Conservation (phyloP, 768 basidiomycete genomes). For the Phylloporus arenicola region DNA sequence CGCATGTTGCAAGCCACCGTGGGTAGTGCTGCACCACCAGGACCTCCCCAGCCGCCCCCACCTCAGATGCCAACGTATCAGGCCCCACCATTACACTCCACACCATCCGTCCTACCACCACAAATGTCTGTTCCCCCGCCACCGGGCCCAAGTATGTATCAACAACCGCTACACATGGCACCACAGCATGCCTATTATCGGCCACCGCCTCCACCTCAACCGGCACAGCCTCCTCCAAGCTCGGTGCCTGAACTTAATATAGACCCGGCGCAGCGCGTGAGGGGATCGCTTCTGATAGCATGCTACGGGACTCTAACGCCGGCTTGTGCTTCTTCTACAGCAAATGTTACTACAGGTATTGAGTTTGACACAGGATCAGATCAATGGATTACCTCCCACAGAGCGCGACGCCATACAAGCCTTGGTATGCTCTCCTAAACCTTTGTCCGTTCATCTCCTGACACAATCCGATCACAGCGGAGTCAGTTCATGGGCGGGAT, state of each 20-base stretch:
- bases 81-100: conserved; percentile 28
- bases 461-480: conserved; percentile 17
- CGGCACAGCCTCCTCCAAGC: conserved; percentile 23
- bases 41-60: conserved; percentile 28
- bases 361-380: conserved; percentile 74
- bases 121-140: conserved; percentile 29
- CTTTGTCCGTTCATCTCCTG: background rate
- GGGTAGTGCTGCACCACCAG: conserved; percentile 24
- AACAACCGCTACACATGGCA: conserved; percentile 29
- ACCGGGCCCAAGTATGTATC: conserved; percentile 26
- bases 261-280: conserved; percentile 48
- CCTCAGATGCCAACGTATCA: conserved; percentile 28
- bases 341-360: conserved; percentile 86
- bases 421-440: conserved; percentile 44
- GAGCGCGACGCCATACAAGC: conserved; percentile 79
- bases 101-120: conserved; percentile 31
- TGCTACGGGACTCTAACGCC: background rate
- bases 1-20: conserved; percentile 48
- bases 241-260: conserved; percentile 35
- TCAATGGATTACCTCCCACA: conserved; percentile 69
- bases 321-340: conserved; percentile 31
- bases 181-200: conserved; percentile 30
- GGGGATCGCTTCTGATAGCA: conserved; percentile 3
- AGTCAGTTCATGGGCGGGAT: conserved; percentile 34
- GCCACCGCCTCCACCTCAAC: conserved; percentile 22